Evolutionary conservation across 306 rosid genomes (phyloP), one percentile per base, ranked within the genome.

Genomic region (Rosa persica): DNA sequence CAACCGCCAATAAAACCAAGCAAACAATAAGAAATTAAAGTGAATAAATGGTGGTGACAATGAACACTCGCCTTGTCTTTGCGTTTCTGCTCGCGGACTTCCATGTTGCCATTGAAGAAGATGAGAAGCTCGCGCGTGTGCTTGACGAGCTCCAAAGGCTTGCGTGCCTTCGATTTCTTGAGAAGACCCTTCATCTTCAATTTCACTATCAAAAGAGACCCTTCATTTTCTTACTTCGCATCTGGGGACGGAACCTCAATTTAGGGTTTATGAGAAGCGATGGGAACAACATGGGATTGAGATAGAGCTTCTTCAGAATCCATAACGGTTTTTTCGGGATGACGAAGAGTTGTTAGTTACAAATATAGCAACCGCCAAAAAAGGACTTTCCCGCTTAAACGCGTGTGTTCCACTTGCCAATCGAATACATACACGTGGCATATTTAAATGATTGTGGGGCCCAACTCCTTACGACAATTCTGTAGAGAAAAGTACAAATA

Each of bases 61-160:
- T 30, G 36, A 30, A 30, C 36, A 30, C 15, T 4, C 22, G 88
- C 94, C 92, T 85, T 89, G 11, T 89, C 91, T 57, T 83, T 89
- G 23, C 89, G 86, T 71, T 84, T 89, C 36, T 51, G 78, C 57
- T 79, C 83, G 0, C 74, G 89, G 34, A 13, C 72, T 38, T 73
- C 81, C 5, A 54, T 16, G n/a, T 80, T 79, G 47, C 54, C 42
- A 0, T 79, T 48, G 44, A 89, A 19, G 47, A 81, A 85, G 4
- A 82, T 2, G 4, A 89, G 82, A 70, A 87, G 91, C 15, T 87
- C 91, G 0, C 67, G 79, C 6, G 61, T 70, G 17, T 81, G 87
- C 68, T 80, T 87, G 0, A 90, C 87, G 6, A 90, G 85, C 66
- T 87, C 91, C 16, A 25, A 52, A 1, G 93, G 88, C 8, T 82